A percentile compares a stretch with the other conserved stretches of the same genome.
phyloP scores from a whole-genome alignment of 495 filamentous ascomycete species.

The Xylaria flabelliformis region DNA sequence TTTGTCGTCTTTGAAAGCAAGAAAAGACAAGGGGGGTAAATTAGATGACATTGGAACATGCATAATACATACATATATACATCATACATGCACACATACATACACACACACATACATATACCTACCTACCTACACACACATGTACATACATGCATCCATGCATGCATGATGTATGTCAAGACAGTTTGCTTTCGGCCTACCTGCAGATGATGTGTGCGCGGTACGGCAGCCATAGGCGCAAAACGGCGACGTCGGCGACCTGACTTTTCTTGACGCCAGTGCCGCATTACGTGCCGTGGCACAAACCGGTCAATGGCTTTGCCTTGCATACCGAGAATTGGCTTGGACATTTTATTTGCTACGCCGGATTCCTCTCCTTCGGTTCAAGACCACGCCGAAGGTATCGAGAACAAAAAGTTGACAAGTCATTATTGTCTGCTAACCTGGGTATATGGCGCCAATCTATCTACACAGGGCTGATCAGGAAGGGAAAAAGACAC shows the following conservation, averaged over 20 bases:
- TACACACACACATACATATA: too few species aligned
- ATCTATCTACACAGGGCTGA: conserved; percentile 24
- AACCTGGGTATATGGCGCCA: not conserved
- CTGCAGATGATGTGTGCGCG: not conserved
- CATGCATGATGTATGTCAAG: conserved; percentile 24
- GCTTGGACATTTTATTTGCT: not conserved
- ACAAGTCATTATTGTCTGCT: not conserved
- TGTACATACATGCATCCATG: not conserved
- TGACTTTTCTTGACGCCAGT: conserved; percentile 8
- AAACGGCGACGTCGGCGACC: conserved; percentile 27
- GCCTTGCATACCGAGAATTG: conserved; percentile 18
- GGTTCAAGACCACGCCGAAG: not conserved
- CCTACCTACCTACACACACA: too few species aligned
- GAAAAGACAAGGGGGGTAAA: conserved; percentile 11
- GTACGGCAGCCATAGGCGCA: conserved; percentile 8
- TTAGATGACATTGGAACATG: conserved; percentile 22
- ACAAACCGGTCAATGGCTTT: conserved; percentile 21
- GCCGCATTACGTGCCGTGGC: conserved; percentile 8
- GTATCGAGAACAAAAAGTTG: not conserved
- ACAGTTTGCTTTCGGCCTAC: conserved; percentile 7
- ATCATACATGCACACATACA: too few species aligned
- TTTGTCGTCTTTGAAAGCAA: not conserved
- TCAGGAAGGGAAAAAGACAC: too few species aligned
- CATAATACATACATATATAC: not conserved
- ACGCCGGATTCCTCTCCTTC: not conserved